These are phyloP conservation scores for Pistacia atlantica DNA, from an alignment of 345 rosid species.

Conservation along the genomic window DNA sequence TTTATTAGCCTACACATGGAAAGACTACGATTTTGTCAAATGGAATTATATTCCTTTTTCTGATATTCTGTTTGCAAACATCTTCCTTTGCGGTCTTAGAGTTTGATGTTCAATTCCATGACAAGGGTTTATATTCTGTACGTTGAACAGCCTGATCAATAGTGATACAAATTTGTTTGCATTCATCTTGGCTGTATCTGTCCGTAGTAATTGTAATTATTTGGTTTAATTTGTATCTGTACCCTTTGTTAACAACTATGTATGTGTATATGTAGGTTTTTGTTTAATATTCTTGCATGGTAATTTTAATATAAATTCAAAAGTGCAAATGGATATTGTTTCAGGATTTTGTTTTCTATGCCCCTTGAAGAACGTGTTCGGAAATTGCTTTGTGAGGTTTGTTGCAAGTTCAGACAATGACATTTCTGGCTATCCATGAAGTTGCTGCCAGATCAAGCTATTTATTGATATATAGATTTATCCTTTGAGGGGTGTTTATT, in stretches of 20 bases:
- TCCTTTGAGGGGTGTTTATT: neutral
- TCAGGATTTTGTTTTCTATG: constrained; percentile 67
- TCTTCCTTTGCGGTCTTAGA: neutral
- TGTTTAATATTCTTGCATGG: neutral
- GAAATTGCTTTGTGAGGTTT: constrained; percentile 76
- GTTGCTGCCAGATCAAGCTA: neutral
- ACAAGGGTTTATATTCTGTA: neutral
- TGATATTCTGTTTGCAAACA: neutral
- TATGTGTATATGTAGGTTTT: no score
- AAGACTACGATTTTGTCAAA: neutral
- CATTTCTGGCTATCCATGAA: neutral
- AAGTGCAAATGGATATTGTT: constrained; percentile 17
- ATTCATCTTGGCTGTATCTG: neutral
- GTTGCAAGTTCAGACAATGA: constrained; percentile 26
- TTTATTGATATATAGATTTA: neutral
- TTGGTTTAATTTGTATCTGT: neutral
- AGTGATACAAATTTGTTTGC: neutral
- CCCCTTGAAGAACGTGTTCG: constrained; percentile 69
- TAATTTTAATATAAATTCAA: neutral
- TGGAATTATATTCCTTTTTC: neutral
- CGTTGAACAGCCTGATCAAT: neutral
- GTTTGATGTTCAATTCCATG: neutral
- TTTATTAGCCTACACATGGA: neutral
- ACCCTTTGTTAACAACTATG: neutral
- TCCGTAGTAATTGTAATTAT: neutral